These are phyloP conservation scores for Cyamopsis tetragonoloba DNA, from an alignment of 306 rosid species.

Conservation along the genomic window DNA sequence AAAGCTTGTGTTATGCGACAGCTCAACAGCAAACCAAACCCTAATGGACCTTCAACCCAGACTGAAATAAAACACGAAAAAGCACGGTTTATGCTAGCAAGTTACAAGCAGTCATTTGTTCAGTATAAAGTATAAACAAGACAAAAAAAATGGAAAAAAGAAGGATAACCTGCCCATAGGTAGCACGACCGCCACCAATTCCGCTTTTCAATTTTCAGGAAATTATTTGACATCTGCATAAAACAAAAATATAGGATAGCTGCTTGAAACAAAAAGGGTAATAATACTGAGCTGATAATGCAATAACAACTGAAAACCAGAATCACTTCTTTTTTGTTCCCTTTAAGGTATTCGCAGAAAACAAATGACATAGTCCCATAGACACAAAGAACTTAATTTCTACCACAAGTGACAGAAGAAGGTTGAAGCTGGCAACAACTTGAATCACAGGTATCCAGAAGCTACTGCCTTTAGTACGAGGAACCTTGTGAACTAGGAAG, in stretches of 20 bases:
- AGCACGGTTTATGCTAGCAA: slow-evolving; percentile 10
- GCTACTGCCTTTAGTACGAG: slow-evolving; percentile 79
- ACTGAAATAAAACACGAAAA: slow-evolving; percentile 54
- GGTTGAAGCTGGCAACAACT: slow-evolving; percentile 85
- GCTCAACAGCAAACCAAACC: slow-evolving; percentile 86
- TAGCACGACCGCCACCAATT: slow-evolving; percentile 88
- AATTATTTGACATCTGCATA: slow-evolving; percentile 52
- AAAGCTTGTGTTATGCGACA: slow-evolving; percentile 81
- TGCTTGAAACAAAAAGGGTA: not conserved
- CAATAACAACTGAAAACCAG: not conserved
- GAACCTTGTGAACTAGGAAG: slow-evolving; percentile 68
- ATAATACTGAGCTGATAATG: not conserved
- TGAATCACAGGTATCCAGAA: slow-evolving; percentile 93
- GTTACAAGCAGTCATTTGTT: not conserved
- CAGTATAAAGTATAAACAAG: not conserved
- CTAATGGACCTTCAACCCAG: slow-evolving; percentile 93
- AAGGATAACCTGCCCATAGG: slow-evolving; percentile 75
- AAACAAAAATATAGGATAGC: slow-evolving; percentile 4
- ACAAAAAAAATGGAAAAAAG: slow-evolving; percentile 16
- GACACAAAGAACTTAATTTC: not conserved
- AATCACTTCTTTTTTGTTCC: not conserved
- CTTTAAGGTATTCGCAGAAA: not conserved
- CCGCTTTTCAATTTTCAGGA: slow-evolving; percentile 53
- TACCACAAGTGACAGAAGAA: slow-evolving; percentile 80
- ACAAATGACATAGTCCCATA: not conserved